A percentile compares a stretch with the other conserved stretches of the same genome.
These are phyloP conservation scores for Verticillium nonalfalfae DNA, from an alignment of 2,329 filamentous ascomycete genomes.

Conservation along the genomic window DNA sequence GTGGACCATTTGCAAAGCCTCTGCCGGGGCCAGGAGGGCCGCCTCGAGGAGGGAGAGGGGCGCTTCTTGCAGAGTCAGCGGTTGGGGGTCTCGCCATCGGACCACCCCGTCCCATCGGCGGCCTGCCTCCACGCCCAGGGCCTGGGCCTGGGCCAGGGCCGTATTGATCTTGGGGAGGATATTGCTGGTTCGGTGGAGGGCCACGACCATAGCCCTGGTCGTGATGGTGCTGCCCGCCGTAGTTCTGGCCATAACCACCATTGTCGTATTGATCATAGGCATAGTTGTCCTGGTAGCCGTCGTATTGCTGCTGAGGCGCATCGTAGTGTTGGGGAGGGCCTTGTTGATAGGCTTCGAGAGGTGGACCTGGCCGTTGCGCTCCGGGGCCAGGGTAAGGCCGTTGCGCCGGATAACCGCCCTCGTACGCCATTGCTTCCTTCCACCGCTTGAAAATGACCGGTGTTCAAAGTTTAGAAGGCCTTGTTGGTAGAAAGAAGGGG, in stretches of 20 bases:
- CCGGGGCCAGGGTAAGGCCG: slow-evolving; percentile 42
- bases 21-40: slow-evolving; percentile 24
- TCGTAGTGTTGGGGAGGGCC: slow-evolving; percentile 25
- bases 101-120: slow-evolving; percentile 37
- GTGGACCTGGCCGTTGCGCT: slow-evolving; percentile 31
- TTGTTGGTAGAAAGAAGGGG: neutral
- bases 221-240: slow-evolving; percentile 34
- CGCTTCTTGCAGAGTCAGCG: slow-evolving; percentile 27
- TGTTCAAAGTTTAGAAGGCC: neutral
- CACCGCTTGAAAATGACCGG: neutral
- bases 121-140: slow-evolving; percentile 32
- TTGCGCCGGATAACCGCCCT: slow-evolving; percentile 38
- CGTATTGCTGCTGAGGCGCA: slow-evolving; percentile 31
- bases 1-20: slow-evolving; percentile 21
- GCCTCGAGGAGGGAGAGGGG: slow-evolving; percentile 29
- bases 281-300: slow-evolving; percentile 39
- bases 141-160: slow-evolving; percentile 29
- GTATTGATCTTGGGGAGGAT: slow-evolving; percentile 38
- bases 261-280: slow-evolving; percentile 38
- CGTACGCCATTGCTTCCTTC: slow-evolving; percentile 39
- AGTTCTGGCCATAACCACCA: slow-evolving; percentile 28
- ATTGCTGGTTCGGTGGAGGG: slow-evolving; percentile 29
- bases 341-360: slow-evolving; percentile 26
- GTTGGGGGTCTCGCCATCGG: slow-evolving; percentile 34
- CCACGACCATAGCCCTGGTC: slow-evolving; percentile 39